Base-by-base conservation (phyloP, 352 stramenopile genomes). In the Pythium aquatile region DNA sequence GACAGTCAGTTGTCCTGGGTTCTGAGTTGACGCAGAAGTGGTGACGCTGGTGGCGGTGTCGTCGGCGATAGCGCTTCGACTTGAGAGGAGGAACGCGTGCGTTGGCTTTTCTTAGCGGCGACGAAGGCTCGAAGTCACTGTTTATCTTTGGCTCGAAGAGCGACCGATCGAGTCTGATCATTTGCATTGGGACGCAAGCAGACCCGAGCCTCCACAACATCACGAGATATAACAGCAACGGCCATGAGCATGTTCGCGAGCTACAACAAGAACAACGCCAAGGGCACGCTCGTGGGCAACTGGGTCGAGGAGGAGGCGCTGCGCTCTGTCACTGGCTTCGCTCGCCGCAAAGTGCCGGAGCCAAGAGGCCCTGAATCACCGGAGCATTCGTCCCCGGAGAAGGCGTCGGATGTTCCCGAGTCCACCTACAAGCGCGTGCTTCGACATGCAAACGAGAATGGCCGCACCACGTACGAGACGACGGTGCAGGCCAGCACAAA, bases 221-320 rank as follows among this genome's bases (percentile, higher is more conserved):
- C 26, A 3, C 5, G 47, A 57, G n/a, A 14, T 6, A 39, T 8
- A 4, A 44, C 55, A 3, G 59, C 30, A 26, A 39, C 29, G 11
- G 58, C 14, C 17, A 68, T 51, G 33, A 67, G 39, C 10, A 85
- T 87, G 77, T 83, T 81, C 51, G 63, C 76, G 5, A 68, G 68
- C 30, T 93, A 93, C 77, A 94, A 94, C 79, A 90, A 91, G 66
- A 91, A 83, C 69, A 92, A 95, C 63, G 72, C 66, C 53, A 88
- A 90, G 52, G 80, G 77, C 14, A 77, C 83, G 48, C 73, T 95
- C 20, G 75, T 93, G 24, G 86, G 86, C 24, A 95, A 95, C 65
- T 95, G 86, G 86, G 82, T 95, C 51, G 84, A 95, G 37, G 86
- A 95, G 58, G 76, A 91, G 24, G 86, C 84, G 2, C 69, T 95